Conservation (phyloP, 1,284 basidiomycete species). For the Rhodofomes roseus region DNA sequence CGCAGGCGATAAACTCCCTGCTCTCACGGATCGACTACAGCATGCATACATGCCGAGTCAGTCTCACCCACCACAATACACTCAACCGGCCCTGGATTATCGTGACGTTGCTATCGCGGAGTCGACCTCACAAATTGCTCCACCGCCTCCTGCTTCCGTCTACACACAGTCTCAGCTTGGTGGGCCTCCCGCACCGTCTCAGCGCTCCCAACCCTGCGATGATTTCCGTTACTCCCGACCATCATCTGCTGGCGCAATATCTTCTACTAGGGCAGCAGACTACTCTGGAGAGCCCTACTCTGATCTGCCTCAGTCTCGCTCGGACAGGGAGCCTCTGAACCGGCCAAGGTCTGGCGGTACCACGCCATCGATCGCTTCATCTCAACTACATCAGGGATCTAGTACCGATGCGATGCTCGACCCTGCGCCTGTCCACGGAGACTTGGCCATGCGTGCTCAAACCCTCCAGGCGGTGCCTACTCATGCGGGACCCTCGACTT, state of each 20-base stretch:
- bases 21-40: neutral
- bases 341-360: neutral
- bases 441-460: neutral
- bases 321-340: neutral
- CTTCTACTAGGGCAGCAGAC: conserved; percentile 9
- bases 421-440: neutral
- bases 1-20: neutral
- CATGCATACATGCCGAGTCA: neutral
- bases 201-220: neutral
- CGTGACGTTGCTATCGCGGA: neutral
- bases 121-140: neutral
- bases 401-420: too few relatives aligned
- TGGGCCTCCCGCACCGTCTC: neutral
- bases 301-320: conserved; percentile 2
- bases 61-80: neutral
- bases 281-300: neutral
- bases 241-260: conserved; percentile 12
- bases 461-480: neutral
- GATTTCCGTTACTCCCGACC: conserved; percentile 11
- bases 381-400: neutral
- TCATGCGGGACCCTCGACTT: neutral
- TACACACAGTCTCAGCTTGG: neutral
- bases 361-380: neutral
- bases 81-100: neutral
- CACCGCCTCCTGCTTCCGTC: neutral